phyloP scores from a whole-genome alignment of 306 rosid genomes.

The Benincasa hispida region DNA sequence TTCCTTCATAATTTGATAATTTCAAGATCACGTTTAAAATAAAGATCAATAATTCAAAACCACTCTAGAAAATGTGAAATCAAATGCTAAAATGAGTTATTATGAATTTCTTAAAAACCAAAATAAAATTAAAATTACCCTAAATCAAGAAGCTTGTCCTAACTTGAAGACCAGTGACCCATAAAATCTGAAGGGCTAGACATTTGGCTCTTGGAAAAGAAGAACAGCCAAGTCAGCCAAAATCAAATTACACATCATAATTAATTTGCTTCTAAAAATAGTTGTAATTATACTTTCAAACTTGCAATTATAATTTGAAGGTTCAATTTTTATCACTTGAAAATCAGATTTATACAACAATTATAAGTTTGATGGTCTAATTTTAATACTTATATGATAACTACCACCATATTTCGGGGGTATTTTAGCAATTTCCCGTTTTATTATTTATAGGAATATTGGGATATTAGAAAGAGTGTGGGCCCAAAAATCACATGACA shows the following conservation, averaged over 20 bases:
- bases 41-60: no score
- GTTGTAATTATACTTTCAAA: neutral
- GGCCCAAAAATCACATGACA: conserved; percentile 17
- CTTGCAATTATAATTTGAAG: no score
- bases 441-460: neutral
- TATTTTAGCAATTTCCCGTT: no score
- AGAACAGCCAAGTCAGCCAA: neutral
- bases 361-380: no score
- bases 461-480: neutral
- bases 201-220: neutral
- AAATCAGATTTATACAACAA: no score
- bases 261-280: neutral
- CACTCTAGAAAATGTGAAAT: no score
- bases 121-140: neutral
- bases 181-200: neutral
- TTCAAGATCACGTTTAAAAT: no score
- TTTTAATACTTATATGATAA: no score
- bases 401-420: no score
- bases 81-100: no score
- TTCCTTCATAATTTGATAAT: no score
- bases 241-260: neutral
- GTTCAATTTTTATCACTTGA: no score
- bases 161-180: neutral
- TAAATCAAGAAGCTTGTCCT: neutral
- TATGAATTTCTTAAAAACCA: neutral